Evolutionary conservation across 345 rosid species (phyloP).

Genomic region (Melaleuca quinquenervia): DNA sequence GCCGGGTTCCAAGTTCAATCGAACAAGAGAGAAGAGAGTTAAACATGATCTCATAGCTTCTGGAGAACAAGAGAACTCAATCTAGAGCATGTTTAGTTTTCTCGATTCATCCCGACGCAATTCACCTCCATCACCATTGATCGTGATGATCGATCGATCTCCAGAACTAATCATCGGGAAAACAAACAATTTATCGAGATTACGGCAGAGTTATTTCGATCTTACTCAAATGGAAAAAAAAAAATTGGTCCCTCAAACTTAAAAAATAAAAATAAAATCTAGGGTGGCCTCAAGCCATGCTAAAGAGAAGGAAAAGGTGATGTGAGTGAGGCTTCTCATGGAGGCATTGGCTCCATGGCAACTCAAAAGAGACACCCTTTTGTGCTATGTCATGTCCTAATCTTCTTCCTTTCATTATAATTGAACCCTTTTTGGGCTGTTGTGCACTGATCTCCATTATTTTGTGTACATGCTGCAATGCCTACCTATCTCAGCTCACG

Average conservation of each 20-base stretch:
- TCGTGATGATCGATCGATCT: neutral
- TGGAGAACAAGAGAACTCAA: neutral
- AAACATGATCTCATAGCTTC: neutral
- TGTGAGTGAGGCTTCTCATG: neutral
- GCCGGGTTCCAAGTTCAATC: neutral
- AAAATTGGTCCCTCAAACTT: neutral
- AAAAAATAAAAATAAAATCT: neutral
- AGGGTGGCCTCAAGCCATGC: neutral
- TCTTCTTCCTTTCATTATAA: neutral
- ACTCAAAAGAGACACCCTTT: neutral
- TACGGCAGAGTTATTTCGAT: neutral
- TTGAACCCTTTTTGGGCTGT: neutral
- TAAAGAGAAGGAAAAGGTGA: neutral
- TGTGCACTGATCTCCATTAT: neutral
- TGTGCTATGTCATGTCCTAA: neutral
- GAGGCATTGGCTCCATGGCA: neutral
- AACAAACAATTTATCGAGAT: neutral
- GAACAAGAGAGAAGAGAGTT: neutral
- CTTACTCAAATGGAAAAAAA: neutral
- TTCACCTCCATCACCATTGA: neutral
- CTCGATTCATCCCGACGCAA: neutral
- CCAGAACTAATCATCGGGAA: neutral
- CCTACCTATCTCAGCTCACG: neutral
- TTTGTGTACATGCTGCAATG: neutral
- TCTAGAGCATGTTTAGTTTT: neutral